A percentile compares a stretch with the other conserved stretches of the same genome.
phyloP scores from a whole-genome alignment of 2,329 filamentous ascomycete genomes.

The Dryadomyces sulphureus region DNA sequence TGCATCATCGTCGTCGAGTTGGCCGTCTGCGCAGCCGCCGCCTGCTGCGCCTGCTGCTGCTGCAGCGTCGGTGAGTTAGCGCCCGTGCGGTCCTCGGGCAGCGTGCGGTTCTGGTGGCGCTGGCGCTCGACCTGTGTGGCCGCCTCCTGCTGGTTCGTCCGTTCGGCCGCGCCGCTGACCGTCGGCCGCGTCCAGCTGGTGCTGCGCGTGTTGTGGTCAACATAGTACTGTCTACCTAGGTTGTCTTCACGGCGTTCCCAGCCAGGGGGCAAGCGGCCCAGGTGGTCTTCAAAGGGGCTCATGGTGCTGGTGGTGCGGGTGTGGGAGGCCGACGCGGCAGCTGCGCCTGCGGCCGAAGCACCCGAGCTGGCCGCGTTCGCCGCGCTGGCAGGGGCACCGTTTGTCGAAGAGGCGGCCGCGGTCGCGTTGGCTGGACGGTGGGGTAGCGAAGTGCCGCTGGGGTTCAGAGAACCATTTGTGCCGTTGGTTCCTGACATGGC shows the following conservation, averaged over 20 bases:
- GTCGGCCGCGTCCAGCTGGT: constrained; percentile 93
- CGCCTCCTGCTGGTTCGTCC: constrained; percentile 62
- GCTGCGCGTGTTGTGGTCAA: constrained; percentile 92
- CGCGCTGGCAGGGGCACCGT: constrained; percentile 15
- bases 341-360: constrained; percentile 13
- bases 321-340: constrained; percentile 19
- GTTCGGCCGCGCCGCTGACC: constrained; percentile 60
- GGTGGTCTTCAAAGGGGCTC: constrained; percentile 92
- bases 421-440: constrained; percentile 33
- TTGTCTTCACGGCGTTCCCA: constrained; percentile 97
- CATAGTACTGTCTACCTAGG: constrained; percentile 88
- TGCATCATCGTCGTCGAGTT: constrained; percentile 78
- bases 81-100: constrained; percentile 90
- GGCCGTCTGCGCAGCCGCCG: constrained; percentile 23
- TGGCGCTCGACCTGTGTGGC: constrained; percentile 87
- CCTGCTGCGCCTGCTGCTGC: constrained; percentile 31
- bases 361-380: constrained; percentile 4
- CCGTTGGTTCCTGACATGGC: constrained; percentile 34
- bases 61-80: constrained; percentile 74
- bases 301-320: constrained; percentile 41
- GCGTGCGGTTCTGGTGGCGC: constrained; percentile 85
- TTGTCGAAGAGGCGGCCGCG: constrained; percentile 20
- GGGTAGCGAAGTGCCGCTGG: constrained; percentile 23
- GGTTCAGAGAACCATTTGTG: constrained; percentile 17
- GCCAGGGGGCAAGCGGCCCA: constrained; percentile 78